These are phyloP conservation scores for Fraxinus velutina DNA, from an alignment of 305 asterid genomes.

Conservation along the genomic window DNA sequence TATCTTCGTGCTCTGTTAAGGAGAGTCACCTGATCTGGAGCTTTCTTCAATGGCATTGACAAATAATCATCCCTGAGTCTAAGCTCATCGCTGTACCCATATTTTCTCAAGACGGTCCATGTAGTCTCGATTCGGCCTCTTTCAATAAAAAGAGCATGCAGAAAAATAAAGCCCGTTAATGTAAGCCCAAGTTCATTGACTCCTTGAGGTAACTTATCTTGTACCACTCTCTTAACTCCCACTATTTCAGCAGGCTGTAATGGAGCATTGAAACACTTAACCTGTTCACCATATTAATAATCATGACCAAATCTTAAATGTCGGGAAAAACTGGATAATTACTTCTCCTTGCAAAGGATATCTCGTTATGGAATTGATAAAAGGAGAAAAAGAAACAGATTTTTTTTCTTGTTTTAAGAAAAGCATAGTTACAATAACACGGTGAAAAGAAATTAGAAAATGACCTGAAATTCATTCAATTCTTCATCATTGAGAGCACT, in stretches of 20 bases:
- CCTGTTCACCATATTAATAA: conserved; percentile 38
- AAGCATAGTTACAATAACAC: conserved; percentile 2
- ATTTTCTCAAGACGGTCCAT: conserved; percentile 90
- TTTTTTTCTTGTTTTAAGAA: background rate
- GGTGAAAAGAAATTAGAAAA: conserved; percentile 2
- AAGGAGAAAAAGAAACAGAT: background rate
- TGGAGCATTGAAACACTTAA: conserved; percentile 86
- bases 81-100: conserved; percentile 81
- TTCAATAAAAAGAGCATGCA: conserved; percentile 92
- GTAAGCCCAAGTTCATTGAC: conserved; percentile 85
- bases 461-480: conserved; percentile 91
- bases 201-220: conserved; percentile 85
- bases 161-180: conserved; percentile 80
- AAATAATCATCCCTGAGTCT: conserved; percentile 70
- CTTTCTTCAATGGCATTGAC: conserved; percentile 63
- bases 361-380: background rate
- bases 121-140: conserved; percentile 84
- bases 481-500: conserved; percentile 80
- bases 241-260: conserved; percentile 82
- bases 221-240: conserved; percentile 82
- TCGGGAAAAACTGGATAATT: background rate
- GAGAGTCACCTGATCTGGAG: conserved; percentile 83
- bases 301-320: conserved; percentile 2
- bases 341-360: background rate
- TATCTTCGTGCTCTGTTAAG: conserved; percentile 6